phyloP scores from a whole-genome alignment of 495 filamentous ascomycete genomes.

The Copromyces sp. region DNA sequence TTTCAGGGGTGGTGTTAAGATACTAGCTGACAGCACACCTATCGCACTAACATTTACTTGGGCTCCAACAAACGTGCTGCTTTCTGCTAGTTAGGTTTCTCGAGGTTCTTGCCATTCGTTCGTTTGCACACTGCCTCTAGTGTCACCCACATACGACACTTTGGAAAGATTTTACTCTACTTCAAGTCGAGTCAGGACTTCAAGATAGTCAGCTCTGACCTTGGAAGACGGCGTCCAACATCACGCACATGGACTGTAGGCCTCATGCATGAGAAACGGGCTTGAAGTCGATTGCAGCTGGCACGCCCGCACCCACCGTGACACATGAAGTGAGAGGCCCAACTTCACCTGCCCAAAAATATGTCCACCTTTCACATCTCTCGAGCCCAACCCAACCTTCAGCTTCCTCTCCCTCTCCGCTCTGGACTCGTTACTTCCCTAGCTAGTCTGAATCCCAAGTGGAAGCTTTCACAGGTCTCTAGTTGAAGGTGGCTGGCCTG shows the following conservation, averaged over 20 bases:
- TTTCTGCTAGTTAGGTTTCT: not conserved
- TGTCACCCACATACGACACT: not conserved
- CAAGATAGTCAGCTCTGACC: not conserved
- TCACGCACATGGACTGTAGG: not conserved
- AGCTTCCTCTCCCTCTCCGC: not conserved
- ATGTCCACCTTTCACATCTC: not conserved
- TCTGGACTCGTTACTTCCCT: not conserved
- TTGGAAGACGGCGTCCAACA: not conserved
- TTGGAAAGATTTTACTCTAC: not conserved
- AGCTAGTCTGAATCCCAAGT: not conserved
- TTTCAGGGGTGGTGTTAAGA: not conserved
- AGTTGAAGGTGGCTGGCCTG: not conserved
- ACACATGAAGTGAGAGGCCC: not conserved
- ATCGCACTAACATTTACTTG: not conserved
- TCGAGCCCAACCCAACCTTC: not conserved
- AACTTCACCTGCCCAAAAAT: not conserved
- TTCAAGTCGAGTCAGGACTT: not conserved
- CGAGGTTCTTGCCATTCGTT: not conserved
- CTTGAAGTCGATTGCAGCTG: not conserved
- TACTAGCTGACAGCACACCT: not conserved
- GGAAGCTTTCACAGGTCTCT: not conserved
- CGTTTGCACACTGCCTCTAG: not conserved
- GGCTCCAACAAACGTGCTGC: not conserved
- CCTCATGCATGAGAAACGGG: not conserved
- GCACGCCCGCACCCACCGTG: not conserved